phyloP scores from a whole-genome alignment of 768 basidiomycete species.

The Austroboletus festivus region DNA sequence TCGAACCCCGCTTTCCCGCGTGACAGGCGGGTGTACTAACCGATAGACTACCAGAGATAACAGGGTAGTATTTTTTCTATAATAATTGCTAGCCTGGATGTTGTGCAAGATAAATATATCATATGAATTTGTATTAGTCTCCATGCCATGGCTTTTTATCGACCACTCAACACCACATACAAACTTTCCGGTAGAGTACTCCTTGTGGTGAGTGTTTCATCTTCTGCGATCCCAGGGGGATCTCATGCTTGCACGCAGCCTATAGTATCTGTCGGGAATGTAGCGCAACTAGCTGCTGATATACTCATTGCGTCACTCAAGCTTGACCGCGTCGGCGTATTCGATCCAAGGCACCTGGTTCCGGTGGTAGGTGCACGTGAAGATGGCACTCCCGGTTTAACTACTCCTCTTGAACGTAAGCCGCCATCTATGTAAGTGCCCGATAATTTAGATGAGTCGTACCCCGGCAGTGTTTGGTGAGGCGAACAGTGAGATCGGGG shows the following conservation, averaged over 20 bases:
- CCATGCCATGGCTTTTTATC: constrained; percentile 36
- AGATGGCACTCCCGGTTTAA: constrained; percentile 55
- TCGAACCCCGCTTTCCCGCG: constrained; percentile 43
- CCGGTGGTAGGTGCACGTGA: constrained; percentile 76
- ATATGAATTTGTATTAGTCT: no score
- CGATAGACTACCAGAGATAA: neutral
- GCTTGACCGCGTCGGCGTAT: constrained; percentile 56
- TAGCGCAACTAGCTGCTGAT: constrained; percentile 76
- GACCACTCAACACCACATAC: constrained; percentile 20
- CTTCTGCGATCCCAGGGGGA: neutral
- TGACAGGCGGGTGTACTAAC: neutral
- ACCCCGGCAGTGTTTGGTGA: constrained; percentile 58
- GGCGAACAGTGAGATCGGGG: constrained; percentile 44
- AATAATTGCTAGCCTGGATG: no score
- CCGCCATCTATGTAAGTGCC: neutral
- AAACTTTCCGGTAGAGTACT: constrained; percentile 29
- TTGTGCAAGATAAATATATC: no score
- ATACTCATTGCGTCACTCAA: constrained; percentile 65
- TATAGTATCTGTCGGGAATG: constrained; percentile 76
- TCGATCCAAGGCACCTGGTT: constrained; percentile 61
- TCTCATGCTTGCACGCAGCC: constrained; percentile 41
- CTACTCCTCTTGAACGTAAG: constrained; percentile 75
- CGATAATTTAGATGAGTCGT: constrained; percentile 2
- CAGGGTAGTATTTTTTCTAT: no score
- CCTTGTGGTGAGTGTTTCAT: constrained; percentile 25